Evolutionary conservation across 2,329 filamentous ascomycete genomes (phyloP), one percentile per base, ranked within the genome.

Genomic region (Graphilbum fragrans): DNA sequence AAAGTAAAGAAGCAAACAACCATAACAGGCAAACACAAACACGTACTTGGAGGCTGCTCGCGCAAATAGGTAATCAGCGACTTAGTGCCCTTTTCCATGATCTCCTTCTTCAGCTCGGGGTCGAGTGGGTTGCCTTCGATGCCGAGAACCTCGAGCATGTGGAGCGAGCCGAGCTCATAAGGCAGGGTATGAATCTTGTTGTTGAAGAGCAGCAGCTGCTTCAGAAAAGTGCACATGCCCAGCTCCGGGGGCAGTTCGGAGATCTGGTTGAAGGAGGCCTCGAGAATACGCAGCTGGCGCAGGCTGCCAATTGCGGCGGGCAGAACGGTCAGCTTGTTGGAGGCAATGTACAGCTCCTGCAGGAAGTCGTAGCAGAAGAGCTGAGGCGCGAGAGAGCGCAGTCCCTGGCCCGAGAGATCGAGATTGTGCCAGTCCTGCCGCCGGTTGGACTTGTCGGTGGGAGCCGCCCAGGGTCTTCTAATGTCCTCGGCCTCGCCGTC

Each of bases 171-270:
- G 45, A 98, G 66, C 59, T 96, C 88, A 53, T 72, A 82, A 1
- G 92, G 92, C 21, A 98, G 69, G 19, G 77, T 80, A 46, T 77
- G 76, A 41, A 98, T 81, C 47, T 84, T 74, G 60, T 98, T 98
- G 64, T 94, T 87, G 58, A 94, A 95, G 3, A 95, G 69, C 22
- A 88, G 67, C 5, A 98, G 70, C 50, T 84, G 80, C 62, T 86
- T 87, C 42, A 98, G 68, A 51, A 88, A 92, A 22, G 88, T 92
- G 53, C 94, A 86, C 90, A 96, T 98, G 55, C 92, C 92, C 46
- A 98, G 77, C 65, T 98, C 90, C 19, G 84, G 75, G 1, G 92
- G 92, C 4, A 98, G 67, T 49, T 83, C 78, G 9, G 72, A 73
- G 45, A 98, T 70, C 47, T 90, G 77, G 60, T 98, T 98, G 63